Evolutionary conservation across 1,284 basidiomycete species (phyloP), one percentile per base, ranked within the genome.

Genomic region (Cryptococcus neoformans): DNA sequence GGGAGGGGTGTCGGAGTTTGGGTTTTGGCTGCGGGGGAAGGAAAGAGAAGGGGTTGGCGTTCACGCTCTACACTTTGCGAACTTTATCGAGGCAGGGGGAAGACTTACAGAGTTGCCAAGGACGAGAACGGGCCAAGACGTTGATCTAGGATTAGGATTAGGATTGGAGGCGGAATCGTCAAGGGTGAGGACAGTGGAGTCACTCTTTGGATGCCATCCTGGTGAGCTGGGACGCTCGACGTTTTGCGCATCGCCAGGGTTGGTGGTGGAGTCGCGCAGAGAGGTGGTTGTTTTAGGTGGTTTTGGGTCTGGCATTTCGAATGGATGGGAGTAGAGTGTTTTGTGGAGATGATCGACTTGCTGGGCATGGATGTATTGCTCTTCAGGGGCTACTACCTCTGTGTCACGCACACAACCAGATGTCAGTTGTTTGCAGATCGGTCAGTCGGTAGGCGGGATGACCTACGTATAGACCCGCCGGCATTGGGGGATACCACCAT

Each of bases 311-410:
- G 68, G 66, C 28, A 73, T 62, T 6, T 4, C 34, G 61, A 76
- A 76, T 0, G 67, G 68, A 4, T 50, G 60, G 16, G 62, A 67
- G 58, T 76, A 76, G 9, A 65, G 9, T 2, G 54, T 59, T 14
- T 59, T 37, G 50, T 73, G 73, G 2, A 76, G 60, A 10, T 54
- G 39, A 2, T 39, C 5, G 16, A 73, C 71, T 16, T 58, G 8
- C 0, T 55, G 44, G 7, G 55, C 35, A 39, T 74, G 72, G 0
- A 28, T 35, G 41, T 56, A 68, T 53, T 72, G 66, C 39, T 62
- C 65, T 8, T 76, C 71, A 6, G 70, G 59, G 51, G 71, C 63
- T 12, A 76, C 72, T 0, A 70, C 67, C 12, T 8, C 74, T 75
- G 44, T 8, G 35, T 21, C 21, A 21, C 21, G 21, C 21, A 21